Evolutionary conservation across 2,329 filamentous ascomycete species (phyloP), one percentile per base, ranked within the genome.

Genomic region (Xylariaceae sp.): DNA sequence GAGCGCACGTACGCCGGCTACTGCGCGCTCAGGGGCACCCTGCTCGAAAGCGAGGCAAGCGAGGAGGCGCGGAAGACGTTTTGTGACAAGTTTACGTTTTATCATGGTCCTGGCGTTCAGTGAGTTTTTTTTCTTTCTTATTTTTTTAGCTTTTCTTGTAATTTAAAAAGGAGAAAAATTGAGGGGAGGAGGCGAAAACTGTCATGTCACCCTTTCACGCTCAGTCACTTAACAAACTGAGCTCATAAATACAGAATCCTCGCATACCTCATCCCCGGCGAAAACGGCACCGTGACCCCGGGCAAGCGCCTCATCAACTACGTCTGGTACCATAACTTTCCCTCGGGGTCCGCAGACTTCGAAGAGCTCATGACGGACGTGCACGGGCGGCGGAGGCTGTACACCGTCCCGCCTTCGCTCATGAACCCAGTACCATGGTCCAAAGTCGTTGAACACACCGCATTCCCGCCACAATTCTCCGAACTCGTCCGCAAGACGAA

Each of bases 301-400:
- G 66, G 65, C 3, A 41, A 61, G 14, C 59, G 67, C 0, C 60
- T 65, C 11, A 57, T 69, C 36, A 71, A 69, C 46, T 69, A 63
- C 51, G 67, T 70, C 12, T 71, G 65, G 55, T 70, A 70, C 47
- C 58, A 58, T 40, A 66, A 68, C 38, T 62, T 63, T 36, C 52
- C 60, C n/a, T 56, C 53, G 30, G 55, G 52, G 3, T 62, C 59
- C 0, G 6, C 47, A 1, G 56, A 56, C 33, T 41, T 63, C 2
- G 55, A 59, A 27, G 53, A 59, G 31, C 57, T 64, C 28, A 55
- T 64, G 46, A 64, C 61, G 4, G 62, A 63, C 32, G 40, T 35
- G 31, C 24, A 61, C 24, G 61, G 61, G 19, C 42, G 51, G 3
- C 51, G 58, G 1, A 52, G 54, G 6, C 54, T 52, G 19, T 60